A percentile compares a stretch with the other conserved stretches of the same genome.
phyloP scores from a whole-genome alignment of 345 rosid species.

The Lumnitzera littorea region DNA sequence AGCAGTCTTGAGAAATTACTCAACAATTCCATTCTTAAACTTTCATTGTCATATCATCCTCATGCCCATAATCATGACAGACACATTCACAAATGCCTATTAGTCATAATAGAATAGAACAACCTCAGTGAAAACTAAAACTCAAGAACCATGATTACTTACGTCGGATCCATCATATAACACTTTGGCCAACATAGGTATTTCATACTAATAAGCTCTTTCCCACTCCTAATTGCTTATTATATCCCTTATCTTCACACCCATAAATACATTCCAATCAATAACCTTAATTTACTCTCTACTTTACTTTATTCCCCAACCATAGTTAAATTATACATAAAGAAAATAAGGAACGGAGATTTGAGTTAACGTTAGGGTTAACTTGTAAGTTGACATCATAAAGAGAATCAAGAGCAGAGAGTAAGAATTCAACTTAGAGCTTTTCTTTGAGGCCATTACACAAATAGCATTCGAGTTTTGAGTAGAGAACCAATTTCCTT shows the following conservation, averaged over 20 bases:
- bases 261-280: slow-evolving; percentile 3
- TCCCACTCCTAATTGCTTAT: slow-evolving; percentile 76
- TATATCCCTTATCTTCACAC: slow-evolving; percentile 60
- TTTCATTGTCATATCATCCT: background rate
- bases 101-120: background rate
- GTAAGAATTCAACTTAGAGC: slow-evolving; percentile 66
- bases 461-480: slow-evolving; percentile 84
- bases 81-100: background rate
- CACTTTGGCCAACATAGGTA: slow-evolving; percentile 66
- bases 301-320: background rate
- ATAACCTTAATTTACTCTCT: background rate
- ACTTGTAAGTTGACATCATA: slow-evolving; percentile 69
- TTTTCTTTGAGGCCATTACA: slow-evolving; percentile 96
- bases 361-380: background rate
- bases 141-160: slow-evolving; percentile 2
- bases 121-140: background rate
- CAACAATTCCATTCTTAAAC: background rate
- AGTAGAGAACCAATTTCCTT: slow-evolving; percentile 62
- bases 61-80: background rate
- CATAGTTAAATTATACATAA: background rate
- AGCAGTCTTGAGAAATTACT: background rate
- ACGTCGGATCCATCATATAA: slow-evolving; percentile 68
- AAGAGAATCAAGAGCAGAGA: slow-evolving; percentile 57
- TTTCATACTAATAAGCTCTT: slow-evolving; percentile 68
- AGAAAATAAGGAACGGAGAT: background rate